A percentile compares a stretch with the other conserved stretches of the same genome.
Evolutionary conservation across 495 filamentous ascomycete species (phyloP).

Genomic region (Penicillium psychrofluorescens): DNA sequence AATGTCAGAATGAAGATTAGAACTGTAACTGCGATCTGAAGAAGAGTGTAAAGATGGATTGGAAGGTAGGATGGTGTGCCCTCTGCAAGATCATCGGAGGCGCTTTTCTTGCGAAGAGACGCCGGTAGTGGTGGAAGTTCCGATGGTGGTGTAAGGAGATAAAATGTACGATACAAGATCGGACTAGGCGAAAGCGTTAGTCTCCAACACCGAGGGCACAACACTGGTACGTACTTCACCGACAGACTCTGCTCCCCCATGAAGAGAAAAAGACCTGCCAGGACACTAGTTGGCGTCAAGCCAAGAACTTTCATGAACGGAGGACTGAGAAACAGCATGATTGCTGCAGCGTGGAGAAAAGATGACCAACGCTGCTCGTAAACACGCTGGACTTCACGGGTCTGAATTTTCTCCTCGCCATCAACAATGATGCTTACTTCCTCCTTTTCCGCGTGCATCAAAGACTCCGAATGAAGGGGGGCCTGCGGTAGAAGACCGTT

Average conservation of each 20-base stretch:
- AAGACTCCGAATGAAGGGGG: conserved; percentile 59
- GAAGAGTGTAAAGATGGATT: conserved; percentile 57
- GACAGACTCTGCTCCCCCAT: conserved; percentile 68
- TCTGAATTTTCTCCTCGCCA: conserved; percentile 29
- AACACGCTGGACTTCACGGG: conserved; percentile 39
- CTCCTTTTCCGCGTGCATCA: conserved; percentile 50
- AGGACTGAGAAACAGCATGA: conserved; percentile 55
- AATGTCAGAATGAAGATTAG: conserved; percentile 59
- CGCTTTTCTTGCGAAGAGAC: conserved; percentile 14
- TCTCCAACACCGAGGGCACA: too few relatives aligned
- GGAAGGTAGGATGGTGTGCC: conserved; percentile 37
- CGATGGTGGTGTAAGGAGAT: conserved; percentile 56
- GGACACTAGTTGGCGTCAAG: conserved; percentile 59
- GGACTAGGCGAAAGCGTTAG: conserved; percentile 27
- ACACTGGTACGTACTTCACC: conserved; percentile 42
- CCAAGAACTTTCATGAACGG: conserved; percentile 64
- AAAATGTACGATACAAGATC: conserved; percentile 56
- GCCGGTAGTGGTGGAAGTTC: conserved; percentile 54
- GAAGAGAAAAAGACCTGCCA: conserved; percentile 64
- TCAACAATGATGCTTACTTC: conserved; percentile 22
- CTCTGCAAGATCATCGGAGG: conserved; percentile 1
- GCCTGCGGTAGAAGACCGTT: conserved; percentile 67
- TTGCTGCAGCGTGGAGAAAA: conserved; percentile 55
- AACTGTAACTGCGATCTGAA: conserved; percentile 54
- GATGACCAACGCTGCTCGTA: conserved; percentile 66